phyloP scores from a whole-genome alignment of 2,329 filamentous ascomycete species.

The Pezicula neosporulosa region DNA sequence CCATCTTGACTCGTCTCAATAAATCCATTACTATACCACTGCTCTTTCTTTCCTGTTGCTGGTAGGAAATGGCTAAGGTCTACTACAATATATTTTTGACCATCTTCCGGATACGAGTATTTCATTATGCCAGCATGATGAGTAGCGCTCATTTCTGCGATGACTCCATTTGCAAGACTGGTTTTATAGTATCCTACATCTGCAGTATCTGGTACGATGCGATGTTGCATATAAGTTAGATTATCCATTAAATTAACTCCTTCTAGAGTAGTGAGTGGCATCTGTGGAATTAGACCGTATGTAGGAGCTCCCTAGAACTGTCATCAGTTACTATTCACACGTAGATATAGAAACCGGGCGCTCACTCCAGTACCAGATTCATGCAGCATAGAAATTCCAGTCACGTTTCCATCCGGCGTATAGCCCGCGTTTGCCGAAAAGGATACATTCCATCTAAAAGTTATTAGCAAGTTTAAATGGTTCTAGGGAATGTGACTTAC shows the following conservation, averaged over 20 bases:
- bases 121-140: conserved; percentile 47
- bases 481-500: conserved; percentile 6
- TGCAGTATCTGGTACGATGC: conserved; percentile 34
- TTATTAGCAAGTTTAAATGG: conserved; percentile 7
- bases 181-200: conserved; percentile 52
- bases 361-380: conserved; percentile 47
- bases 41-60: conserved; percentile 33
- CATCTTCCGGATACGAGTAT: conserved; percentile 41
- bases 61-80: conserved; percentile 46
- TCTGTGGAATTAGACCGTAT: conserved; percentile 51
- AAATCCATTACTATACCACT: conserved; percentile 38
- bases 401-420: conserved; percentile 41
- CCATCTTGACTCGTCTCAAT: conserved; percentile 34
- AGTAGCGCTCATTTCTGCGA: conserved; percentile 44
- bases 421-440: conserved; percentile 34
- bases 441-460: background rate
- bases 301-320: conserved; percentile 45
- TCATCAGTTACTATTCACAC: too few species aligned
- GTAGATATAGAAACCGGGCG: too few species aligned
- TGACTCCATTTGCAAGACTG: conserved; percentile 43
- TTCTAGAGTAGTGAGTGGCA: conserved; percentile 39
- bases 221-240: conserved; percentile 41
- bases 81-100: conserved; percentile 35
- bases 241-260: conserved; percentile 45
- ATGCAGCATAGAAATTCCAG: conserved; percentile 49